Base-by-base conservation (phyloP, 768 basidiomycete genomes). In the Neoboletus subvelutipes region DNA sequence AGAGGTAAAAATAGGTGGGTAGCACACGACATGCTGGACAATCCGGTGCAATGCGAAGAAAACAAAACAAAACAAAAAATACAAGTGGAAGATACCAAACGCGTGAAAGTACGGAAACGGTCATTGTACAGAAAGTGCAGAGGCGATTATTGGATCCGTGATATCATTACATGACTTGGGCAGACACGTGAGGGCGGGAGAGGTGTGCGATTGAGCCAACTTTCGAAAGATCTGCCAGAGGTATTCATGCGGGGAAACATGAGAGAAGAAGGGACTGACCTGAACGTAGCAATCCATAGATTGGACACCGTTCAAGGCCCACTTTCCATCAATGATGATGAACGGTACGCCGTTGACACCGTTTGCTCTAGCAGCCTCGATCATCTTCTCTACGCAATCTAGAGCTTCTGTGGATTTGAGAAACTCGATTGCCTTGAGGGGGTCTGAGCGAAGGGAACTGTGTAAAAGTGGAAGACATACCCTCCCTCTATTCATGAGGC, bases 271-370 rank as follows among this genome's bases (percentile, higher is more conserved):
- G n/a, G 13, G n/a, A 22, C 71, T 41, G 45, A 77, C 78, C 66
- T 73, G 68, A 31, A 70, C 55, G 58, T 77, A 80, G 43, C 71
- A 73, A 18, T 79, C 78, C 39, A 62, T 64, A 10, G 73, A 53
- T 56, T 81, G 80, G 10, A 76, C 77, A n/a, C 79, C 79, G 17
- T 73, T 75, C 51, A 80, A 43, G 17, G 77, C 80, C 73, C 76
- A 80, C 49, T 73, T 76, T 12, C 73, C 70, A 39, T 80, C 73
- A 33, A 80, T 72, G 56, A 82, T 77, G 54, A 79, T 74, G 66
- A 80, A 82, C 0, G 82, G 82, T 1, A 83, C 80, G 36, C 82
- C 82, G 1, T 72, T 75, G 57, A 83, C 78, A 5, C 79, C 77
- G n/a, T 73, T 69, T 26, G 69, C 63, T 56, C 75, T 74, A 3